Base-by-base conservation (phyloP, 2,329 filamentous ascomycete species). In the Diaporthe longicolla region DNA sequence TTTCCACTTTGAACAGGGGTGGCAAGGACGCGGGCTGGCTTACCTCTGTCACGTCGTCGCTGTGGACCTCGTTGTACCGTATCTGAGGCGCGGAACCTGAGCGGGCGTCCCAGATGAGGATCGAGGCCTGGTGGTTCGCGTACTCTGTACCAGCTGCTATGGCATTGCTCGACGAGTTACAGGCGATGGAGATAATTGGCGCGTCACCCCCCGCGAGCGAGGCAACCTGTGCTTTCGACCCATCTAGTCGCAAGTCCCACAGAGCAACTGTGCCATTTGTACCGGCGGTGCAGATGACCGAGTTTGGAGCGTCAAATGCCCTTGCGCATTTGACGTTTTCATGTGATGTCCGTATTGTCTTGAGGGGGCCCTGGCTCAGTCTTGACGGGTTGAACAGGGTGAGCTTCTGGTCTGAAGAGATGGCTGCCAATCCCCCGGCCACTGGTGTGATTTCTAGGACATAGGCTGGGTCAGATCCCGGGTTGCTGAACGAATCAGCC, bases 71-170 rank as follows among this genome's bases (percentile, higher is more conserved):
- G 66, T 88, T 86, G 81, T 93, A 93, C 75, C 88, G 85, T 57
- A 88, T 84, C 65, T 84, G 85, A 29, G 88, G 84, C 0, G 82
- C 77, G 19, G 86, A 83, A 1, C 84, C 82, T 32, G 86, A 84
- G 59, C 90, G 87, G 55, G 90, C 83, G 78, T 93, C 91, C 91
- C 91, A 93, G 76, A 93, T 83, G 54, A 89, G 79, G 61, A 93
- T 89, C 8, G 89, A 89, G 21, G 91, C 89, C 73, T 89, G 87
- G 81, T 91, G 87, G 77, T 92, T 89, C 54, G 90, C 89, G 50
- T 94, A 85, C 79, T 96, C 94, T 0, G 93, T 95, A 43, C 94
- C 94, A 10, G 91, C 90, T 29, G 92, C 93, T 24, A 96, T 84
- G 4, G 90, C 87, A 77, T 91, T 89, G 19, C 87, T 88, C 15